These are phyloP conservation scores for Schoenoplectus tabernaemontani DNA, from an alignment of 202 grass and related monocot species.

Conservation along the genomic window DNA sequence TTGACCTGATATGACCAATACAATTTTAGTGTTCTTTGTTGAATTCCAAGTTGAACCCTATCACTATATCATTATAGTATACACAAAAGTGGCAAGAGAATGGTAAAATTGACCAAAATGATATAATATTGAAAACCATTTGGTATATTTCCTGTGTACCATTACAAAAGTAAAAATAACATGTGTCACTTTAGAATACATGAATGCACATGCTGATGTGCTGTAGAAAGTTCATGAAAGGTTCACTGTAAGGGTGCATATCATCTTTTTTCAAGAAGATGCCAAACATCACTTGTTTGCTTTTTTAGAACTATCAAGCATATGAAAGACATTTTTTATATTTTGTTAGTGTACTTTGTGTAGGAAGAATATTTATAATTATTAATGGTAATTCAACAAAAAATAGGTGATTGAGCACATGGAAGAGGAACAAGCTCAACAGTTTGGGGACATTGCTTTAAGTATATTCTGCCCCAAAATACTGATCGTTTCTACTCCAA, in stretches of 20 bases:
- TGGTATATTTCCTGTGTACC: neutral
- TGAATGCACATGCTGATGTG: conserved; percentile 2
- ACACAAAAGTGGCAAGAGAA: neutral
- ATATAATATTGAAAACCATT: neutral
- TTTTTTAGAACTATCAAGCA: neutral
- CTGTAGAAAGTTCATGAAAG: neutral
- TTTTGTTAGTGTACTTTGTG: neutral
- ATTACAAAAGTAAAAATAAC: neutral
- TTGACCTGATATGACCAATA: neutral
- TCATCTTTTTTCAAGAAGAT: neutral
- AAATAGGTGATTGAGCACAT: conserved; percentile 88
- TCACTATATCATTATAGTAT: neutral
- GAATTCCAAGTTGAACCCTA: neutral
- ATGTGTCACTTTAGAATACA: neutral
- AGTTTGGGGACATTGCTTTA: conserved; percentile 59
- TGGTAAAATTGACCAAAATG: neutral
- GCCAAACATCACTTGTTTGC: neutral
- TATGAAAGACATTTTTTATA: neutral
- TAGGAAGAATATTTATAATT: neutral
- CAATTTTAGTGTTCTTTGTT: neutral
- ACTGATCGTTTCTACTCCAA: conserved; percentile 72
- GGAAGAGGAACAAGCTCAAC: conserved; percentile 66
- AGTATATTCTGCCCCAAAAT: conserved; percentile 53
- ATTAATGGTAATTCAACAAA: conserved; percentile 9
- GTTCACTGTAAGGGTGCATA: neutral